A percentile compares a stretch with the other conserved stretches of the same genome.
Evolutionary conservation across 176 grass and related monocot genomes (phyloP).

Genomic region (Musa itinerans): DNA sequence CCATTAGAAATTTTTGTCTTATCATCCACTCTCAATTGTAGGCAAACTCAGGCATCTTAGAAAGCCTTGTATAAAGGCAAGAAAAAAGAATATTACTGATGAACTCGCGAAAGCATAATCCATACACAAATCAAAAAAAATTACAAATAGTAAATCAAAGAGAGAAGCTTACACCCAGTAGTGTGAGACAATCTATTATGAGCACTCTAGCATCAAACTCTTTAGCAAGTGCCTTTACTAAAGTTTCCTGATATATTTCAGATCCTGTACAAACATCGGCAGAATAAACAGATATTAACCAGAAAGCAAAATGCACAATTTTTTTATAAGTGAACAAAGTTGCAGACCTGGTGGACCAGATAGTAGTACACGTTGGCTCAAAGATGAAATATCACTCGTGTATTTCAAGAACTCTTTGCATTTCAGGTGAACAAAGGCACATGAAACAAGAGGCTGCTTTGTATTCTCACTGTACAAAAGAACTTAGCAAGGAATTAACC

Average conservation of each 20-base stretch:
- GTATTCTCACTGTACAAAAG: slow-evolving; percentile 64
- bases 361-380: slow-evolving; percentile 74
- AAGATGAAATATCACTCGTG: slow-evolving; percentile 77
- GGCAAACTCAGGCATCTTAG: background rate
- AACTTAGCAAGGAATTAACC: slow-evolving; percentile 23
- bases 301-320: background rate
- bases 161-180: slow-evolving; percentile 62
- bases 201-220: slow-evolving; percentile 79
- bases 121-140: background rate
- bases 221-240: slow-evolving; percentile 78
- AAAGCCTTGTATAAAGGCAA: background rate
- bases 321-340: slow-evolving; percentile 6
- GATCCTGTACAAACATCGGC: slow-evolving; percentile 43
- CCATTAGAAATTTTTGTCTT: background rate
- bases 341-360: slow-evolving; percentile 80
- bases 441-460: slow-evolving; percentile 60
- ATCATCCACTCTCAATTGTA: background rate
- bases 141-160: slow-evolving; percentile 13
- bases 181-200: slow-evolving; percentile 54
- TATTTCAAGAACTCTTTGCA: slow-evolving; percentile 69
- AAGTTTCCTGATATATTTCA: slow-evolving; percentile 92
- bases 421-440: slow-evolving; percentile 80
- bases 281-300: background rate
- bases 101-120: background rate
- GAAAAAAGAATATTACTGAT: background rate